phyloP scores from a whole-genome alignment of 495 filamentous ascomycete genomes.

The Aspergillus affinis region DNA sequence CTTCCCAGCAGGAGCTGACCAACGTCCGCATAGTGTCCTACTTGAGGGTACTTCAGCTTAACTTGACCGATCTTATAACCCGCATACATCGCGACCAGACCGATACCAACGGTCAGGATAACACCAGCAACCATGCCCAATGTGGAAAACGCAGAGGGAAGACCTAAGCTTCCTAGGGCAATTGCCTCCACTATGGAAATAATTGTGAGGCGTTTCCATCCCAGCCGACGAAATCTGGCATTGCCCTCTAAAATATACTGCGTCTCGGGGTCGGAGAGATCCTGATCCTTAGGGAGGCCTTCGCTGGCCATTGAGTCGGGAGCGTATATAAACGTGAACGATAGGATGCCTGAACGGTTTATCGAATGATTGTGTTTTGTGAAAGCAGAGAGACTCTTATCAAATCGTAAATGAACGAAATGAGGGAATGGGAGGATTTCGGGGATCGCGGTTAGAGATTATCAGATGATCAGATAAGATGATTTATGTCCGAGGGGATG shows the following conservation, averaged over 20 bases:
- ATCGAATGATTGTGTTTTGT: no score
- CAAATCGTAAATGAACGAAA: no score
- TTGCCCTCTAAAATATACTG: slow-evolving; percentile 10
- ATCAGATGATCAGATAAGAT: no score
- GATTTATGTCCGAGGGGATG: no score
- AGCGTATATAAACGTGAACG: no score
- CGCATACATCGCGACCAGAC: slow-evolving; percentile 66
- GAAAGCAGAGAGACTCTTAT: no score
- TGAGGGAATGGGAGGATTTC: no score
- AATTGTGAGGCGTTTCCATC: slow-evolving; percentile 38
- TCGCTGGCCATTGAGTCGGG: background rate
- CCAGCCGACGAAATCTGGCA: slow-evolving; percentile 30
- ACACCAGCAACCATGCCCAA: slow-evolving; percentile 58
- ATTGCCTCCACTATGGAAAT: slow-evolving; percentile 63
- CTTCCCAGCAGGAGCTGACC: slow-evolving; percentile 58
- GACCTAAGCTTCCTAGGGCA: slow-evolving; percentile 57
- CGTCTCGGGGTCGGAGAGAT: background rate
- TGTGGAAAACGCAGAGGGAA: slow-evolving; percentile 57
- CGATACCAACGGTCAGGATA: slow-evolving; percentile 55
- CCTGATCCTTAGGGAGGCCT: background rate
- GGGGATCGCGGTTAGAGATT: no score
- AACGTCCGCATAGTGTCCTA: slow-evolving; percentile 65
- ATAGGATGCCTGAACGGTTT: no score
- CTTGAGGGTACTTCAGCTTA: slow-evolving; percentile 61
- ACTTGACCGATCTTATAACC: slow-evolving; percentile 71